phyloP scores from a whole-genome alignment of 2,329 filamentous ascomycete species.

The Fusarium sp. region DNA sequence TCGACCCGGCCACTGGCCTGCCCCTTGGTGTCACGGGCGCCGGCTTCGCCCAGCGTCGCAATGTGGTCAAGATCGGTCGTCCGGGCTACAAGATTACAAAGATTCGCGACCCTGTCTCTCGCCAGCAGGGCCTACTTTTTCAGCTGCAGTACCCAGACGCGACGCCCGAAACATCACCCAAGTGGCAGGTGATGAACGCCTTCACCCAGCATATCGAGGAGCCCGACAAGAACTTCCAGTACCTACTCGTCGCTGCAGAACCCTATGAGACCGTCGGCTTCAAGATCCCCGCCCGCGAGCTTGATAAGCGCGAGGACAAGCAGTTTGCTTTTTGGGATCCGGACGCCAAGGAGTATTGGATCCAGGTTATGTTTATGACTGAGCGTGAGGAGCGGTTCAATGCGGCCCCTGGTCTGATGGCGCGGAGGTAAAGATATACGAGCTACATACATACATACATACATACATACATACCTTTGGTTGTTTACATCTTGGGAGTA shows the following conservation, averaged over 20 bases:
- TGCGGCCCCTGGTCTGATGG: constrained; percentile 68
- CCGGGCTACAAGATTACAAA: constrained; percentile 99
- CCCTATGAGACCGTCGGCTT: constrained; percentile 98
- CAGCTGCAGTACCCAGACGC: constrained; percentile 97
- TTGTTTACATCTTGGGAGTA: constrained; percentile 21
- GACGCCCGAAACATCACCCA: constrained; percentile 75
- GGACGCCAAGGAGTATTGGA: constrained; percentile 96
- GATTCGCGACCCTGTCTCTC: constrained; percentile 85
- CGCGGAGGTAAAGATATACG: constrained; percentile 50
- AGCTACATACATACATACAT: neutral
- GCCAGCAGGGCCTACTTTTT: constrained; percentile 92
- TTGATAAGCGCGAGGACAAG: constrained; percentile 86
- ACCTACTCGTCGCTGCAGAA: constrained; percentile 92
- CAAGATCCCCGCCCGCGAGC: constrained; percentile 92
- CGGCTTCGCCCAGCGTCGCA: constrained; percentile 76
- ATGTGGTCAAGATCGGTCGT: constrained; percentile 92
- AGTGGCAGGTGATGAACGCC: constrained; percentile 96
- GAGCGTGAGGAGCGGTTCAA: constrained; percentile 92
- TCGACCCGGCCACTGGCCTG: constrained; percentile 73
- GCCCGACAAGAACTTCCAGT: constrained; percentile 93
- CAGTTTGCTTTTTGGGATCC: constrained; percentile 97
- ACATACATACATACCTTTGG: neutral
- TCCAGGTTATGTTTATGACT: constrained; percentile 98
- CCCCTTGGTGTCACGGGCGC: constrained; percentile 76
- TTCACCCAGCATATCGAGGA: constrained; percentile 97